Evolutionary conservation across 352 stramenopile species (phyloP), one percentile per base, ranked within the genome.

Genomic region (Pythium utonaiense): DNA sequence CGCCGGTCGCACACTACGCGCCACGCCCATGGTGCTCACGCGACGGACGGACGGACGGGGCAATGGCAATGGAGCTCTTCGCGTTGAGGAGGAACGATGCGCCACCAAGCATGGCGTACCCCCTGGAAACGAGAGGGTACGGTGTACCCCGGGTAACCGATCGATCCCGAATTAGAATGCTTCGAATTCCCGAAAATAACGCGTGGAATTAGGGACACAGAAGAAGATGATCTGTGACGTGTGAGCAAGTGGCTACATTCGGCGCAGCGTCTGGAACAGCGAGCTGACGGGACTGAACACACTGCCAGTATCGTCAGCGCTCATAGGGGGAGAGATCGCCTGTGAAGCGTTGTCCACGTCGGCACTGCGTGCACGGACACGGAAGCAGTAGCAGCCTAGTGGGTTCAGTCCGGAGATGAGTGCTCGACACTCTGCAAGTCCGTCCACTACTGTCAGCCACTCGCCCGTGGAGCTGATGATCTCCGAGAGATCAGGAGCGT

Each of bases 381-480:
- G 69, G 31, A 76, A 73, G 49, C 64, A 70, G 53, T 76, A 76
- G 44, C 61, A 73, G 1, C 56, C 57, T 0, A 77, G 53, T 19
- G 64, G 64, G 17, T 9, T 47, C 21, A 71, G 55, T 25, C 48
- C 58, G 42, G 49, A 71, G 57, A 70, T 60, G 40, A 56, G 25
- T 14, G 67, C 49, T 17, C 52, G 34, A 28, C 53, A 45, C 21
- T 66, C 24, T 0, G 3, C 6, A 7, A 50, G 28, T 0, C 21
- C 22, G 12, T 10, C 16, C 17, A 34, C 19, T 30, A 71, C 58
- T 6, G 57, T 70, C 22, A 9, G 47, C 60, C 57, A 77, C 49
- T 55, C 53, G 12, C 14, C 53, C 3, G 21, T 47, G 16, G 31
- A 42, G 7, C 33, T 50, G 31, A 65, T 40, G 21, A 34, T 56